Evolutionary conservation across 2,329 filamentous ascomycete genomes (phyloP), one percentile per base, ranked within the genome.

Genomic region (Chrysoporthe austroafricana): DNA sequence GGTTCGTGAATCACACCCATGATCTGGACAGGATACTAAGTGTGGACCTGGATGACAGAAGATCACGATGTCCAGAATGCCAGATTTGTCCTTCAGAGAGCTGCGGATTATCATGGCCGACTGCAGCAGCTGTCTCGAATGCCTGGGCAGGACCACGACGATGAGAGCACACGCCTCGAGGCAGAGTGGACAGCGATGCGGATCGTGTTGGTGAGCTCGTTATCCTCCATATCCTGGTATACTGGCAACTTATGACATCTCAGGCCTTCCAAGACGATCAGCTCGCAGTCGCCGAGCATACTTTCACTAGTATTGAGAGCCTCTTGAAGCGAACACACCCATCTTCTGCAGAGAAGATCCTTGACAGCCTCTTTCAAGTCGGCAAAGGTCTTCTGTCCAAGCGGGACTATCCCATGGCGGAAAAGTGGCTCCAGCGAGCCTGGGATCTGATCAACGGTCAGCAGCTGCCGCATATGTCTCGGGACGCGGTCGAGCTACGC

Each of bases 261-360:
- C 62, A 95, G 92, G 86, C 90, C 42, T 97, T 90, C 89, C 88
- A 89, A 72, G 89, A 94, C 74, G 83, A 87, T 52, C 86, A 90
- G 52, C 82, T 91, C 16, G 91, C 95, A 67, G 85, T 94, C 60
- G 92, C 92, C 39, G 92, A 97, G 65, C 88, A 93, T 76, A 88
- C 96, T 83, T 94, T 90, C 76, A 78, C 78, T 46, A 91, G 91
- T 72, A 78, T 87, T 1, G 78, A 80, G 72, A 79, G 69, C n/a
- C 76, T 79, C 11, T 76, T 72, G 48, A 74, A 73, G 32, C 73
- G 63, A 0, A 75, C 86, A 2, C 83, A 89, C 56, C 77, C 84
- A 0, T 70, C 77, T 2, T 83, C 83, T 1, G 82, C 84, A 1
- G 90, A 94, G 75, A 83, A 81, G 48, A 78, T 94, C 56, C 85